Base-by-base conservation (phyloP, 495 filamentous ascomycete species). In the Cladorrhinum samala region DNA sequence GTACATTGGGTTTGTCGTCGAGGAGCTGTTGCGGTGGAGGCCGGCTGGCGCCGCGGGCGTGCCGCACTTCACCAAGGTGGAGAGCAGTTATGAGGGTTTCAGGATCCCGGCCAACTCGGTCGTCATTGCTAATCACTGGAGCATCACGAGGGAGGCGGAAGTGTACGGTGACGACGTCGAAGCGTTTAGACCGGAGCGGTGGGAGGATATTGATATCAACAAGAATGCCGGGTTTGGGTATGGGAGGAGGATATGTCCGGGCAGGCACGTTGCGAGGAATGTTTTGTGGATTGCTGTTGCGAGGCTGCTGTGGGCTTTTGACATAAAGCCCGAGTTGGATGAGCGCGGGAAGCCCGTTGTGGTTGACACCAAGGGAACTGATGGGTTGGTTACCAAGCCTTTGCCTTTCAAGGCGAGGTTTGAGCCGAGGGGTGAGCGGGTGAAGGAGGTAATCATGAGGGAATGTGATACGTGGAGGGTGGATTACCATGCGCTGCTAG, bases 1-100 rank as follows among this genome's bases (percentile, higher is more conserved):
- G 1, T 83, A 80, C 53, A 67, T 74, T 11, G 39, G 27, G 44
- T 67, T 58, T 3, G 63, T 74, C 9, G 69, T 76, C 38, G 78
- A 79, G 56, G 77, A 81, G 56, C 68, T 64, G 14, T 61, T 81
- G n/a, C 68, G 80, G 33, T 83, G 79, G 80, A 59, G 73, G 9
- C 79, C 79, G 14, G 68, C 76, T 11, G 70, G 72, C 1, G 69
- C 76, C 1, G 61, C 74, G 19, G 77, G 75, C 19, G 52, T 84
- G 11, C 74, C 81, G 0, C 82, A 86, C 53, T 57, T 62, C 5
- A 62, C 69, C 0, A 69, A 42, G 13, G 62, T 73, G 17, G 80
- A 81, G 45, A 73, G 80, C 52, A 61, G 46, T 19, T 64, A 68
- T 41, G 55, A 64, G 14, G 70, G 68, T 9, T 66, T 62, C 42